Base-by-base conservation (phyloP, 2,329 filamentous ascomycete genomes). In the Talaromyces sp. region DNA sequence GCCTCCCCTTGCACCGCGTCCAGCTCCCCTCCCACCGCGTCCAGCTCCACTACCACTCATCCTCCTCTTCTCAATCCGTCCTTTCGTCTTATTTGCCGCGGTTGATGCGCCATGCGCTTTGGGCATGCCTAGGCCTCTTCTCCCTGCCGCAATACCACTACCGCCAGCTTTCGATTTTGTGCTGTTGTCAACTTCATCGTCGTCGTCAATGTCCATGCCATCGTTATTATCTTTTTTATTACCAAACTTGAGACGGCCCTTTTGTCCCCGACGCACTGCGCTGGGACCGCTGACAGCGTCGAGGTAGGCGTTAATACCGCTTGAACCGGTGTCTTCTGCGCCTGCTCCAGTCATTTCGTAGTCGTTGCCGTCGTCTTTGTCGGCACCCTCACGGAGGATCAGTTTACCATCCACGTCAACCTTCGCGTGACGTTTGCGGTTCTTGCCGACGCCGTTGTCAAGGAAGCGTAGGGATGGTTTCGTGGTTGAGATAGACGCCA, bases 401-500 rank as follows among this genome's bases (percentile, higher is more conserved):
- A 82, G 73, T 69, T 79, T 80, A 56, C 80, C 80, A 48, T 82
- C 79, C 24, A 76, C 73, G 57, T 80, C 79, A 63, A 79, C 70
- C 69, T 77, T 79, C 59, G 79, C 78, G 35, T 73, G 79, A 68
- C 77, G 79, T 65, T 75, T 76, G 63, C 74, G 74, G 37, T 74
- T 74, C n/a, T 74, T 72, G 39, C 74, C 72, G 3, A 65, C 64
- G 7, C 74, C 74, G 35, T 73, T 75, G 68, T 79, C 77, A 56
- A 79, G 72, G 74, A 80, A 79, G 47, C 78, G 76, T n/a, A 79
- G 72, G 62, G 73, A 77, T 27, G 93, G 94, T 77, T 93, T 94
- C 11, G 92, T 97, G 5, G 91, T 92, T 2, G 93, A 97, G 72
- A 99, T 97, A 75, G 92, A 95, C 62, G 92, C 94, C 48, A 99